Percentiles rank a stretch among this genome's conserved stretches.
These are phyloP conservation scores for Hibiscus tridactylites DNA, from an alignment of 345 rosid genomes.

Conservation along the genomic window DNA sequence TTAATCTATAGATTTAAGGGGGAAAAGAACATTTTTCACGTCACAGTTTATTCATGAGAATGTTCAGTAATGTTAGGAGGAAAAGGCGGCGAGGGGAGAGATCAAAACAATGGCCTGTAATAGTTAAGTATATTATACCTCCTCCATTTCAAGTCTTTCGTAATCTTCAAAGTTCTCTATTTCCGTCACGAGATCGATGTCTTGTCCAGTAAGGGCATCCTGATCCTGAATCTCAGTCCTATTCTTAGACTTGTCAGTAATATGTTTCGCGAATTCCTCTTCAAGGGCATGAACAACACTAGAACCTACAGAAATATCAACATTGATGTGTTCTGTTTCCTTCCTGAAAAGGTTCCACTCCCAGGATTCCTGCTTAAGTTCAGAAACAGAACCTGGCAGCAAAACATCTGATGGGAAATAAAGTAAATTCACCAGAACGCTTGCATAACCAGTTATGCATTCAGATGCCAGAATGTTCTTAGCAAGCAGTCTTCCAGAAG, in stretches of 20 bases:
- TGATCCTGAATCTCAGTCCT: conserved; percentile 25
- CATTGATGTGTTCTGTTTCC: conserved; percentile 30
- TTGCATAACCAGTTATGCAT: conserved; percentile 66
- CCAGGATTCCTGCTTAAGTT: conserved; percentile 53
- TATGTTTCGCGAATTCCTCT: conserved; percentile 40
- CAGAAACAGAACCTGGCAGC: conserved; percentile 61
- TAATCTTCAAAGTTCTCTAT: conserved; percentile 61
- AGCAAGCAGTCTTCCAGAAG: conserved; percentile 70
- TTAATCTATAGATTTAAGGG: conserved; percentile 50
- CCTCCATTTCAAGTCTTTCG: conserved; percentile 71
- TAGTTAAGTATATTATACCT: conserved; percentile 48
- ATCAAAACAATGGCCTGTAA: neutral
- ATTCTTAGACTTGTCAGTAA: conserved; percentile 34
- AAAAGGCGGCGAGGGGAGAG: neutral
- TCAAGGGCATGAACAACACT: conserved; percentile 53
- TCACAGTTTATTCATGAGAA: conserved; percentile 15
- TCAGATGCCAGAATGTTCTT: conserved; percentile 76
- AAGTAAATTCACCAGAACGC: conserved; percentile 65
- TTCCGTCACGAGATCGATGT: conserved; percentile 58
- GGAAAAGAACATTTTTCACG: conserved; percentile 15
- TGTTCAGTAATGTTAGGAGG: neutral
- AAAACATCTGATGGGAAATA: conserved; percentile 69
- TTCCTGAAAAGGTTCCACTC: conserved; percentile 57
- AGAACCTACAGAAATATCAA: conserved; percentile 26
- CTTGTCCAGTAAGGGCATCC: conserved; percentile 56